Conservation (phyloP, 1,284 basidiomycete genomes). For the Rhodotorula glutinis region DNA sequence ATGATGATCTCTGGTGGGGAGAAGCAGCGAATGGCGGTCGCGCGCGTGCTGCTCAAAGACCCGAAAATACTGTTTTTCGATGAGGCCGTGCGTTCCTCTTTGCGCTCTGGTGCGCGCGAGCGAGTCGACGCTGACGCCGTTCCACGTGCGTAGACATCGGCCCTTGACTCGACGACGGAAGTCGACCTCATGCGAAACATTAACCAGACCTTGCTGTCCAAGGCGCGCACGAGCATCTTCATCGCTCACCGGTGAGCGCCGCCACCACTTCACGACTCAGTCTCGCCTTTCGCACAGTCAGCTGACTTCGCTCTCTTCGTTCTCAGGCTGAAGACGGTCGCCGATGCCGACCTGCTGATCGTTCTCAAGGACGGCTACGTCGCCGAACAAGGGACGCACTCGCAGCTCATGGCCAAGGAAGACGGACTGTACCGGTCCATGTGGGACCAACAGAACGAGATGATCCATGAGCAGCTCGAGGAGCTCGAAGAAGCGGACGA, state of each 20-base stretch:
- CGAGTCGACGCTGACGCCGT: not conserved
- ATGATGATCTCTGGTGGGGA: constrained; percentile 98
- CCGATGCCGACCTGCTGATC: constrained; percentile 88
- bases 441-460: constrained; percentile 73
- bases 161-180: constrained; percentile 90
- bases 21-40: constrained; percentile 93
- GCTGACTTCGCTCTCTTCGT: not conserved
- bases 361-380: constrained; percentile 81
- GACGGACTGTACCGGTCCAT: constrained; percentile 76
- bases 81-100: constrained; percentile 69
- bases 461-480: constrained; percentile 33
- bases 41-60: constrained; percentile 86
- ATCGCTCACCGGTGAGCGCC: constrained; percentile 67
- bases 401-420: constrained; percentile 64
- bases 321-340: constrained; percentile 74
- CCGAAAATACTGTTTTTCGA: constrained; percentile 96
- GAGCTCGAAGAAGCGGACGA: not conserved
- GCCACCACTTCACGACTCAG: not conserved
- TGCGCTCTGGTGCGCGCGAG: not conserved
- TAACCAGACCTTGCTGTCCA: constrained; percentile 70
- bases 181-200: constrained; percentile 93
- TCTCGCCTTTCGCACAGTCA: not conserved
- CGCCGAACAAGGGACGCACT: constrained; percentile 87
- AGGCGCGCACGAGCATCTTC: constrained; percentile 85
- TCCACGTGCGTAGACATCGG: constrained; percentile 66